Base-by-base conservation (phyloP, 2,329 filamentous ascomycete genomes). In the Dothideomycetes sp. region DNA sequence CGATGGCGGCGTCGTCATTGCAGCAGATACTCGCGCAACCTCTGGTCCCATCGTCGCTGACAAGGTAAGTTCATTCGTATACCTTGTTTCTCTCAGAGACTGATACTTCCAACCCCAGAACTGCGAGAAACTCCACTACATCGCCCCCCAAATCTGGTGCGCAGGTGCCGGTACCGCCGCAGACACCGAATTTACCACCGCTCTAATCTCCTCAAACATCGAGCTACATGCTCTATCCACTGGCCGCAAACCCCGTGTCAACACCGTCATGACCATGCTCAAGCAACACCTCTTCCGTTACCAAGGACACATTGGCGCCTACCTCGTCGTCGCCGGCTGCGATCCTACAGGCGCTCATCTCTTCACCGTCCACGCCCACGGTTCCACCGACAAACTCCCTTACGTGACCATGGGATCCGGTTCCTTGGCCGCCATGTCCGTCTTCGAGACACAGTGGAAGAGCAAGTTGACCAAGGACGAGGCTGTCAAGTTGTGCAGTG, bases 61-160 rank as follows among this genome's bases (percentile, higher is more conserved):
- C 78, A 98, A 98, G 74, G 78, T 78, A 64, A 43, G 59, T 47
- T 8, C 22, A 22, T 24, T 27, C 10, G 19, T 18, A 25, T 20
- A 25, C 33, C 18, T 45, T 23, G 19, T 5, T 28, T 13, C 35
- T 13, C 16, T 30, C 28, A 13, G 17, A 18, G 23, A 27, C 37
- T 30, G 15, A 25, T 30, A 12, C 13, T 17, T 4, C 27, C 9
- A 24, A 7, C 16, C 12, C 10, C 38, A 62, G 85, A 98, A 98
- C 76, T 96, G 91, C 73, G 89, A 98, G 71, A 98, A 98, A 73
- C 80, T 98, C 50, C 91, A 98, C 71, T 98, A 93, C 74, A 98
- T 98, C 64, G 76, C 91, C 30, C 89, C 91, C 45, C 87, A 95
- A 66, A 98, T 98, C 67, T 98, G 91, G 91, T 98, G 91, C 68